These are phyloP conservation scores for Omphalotus guepiniiformis DNA, from an alignment of 768 basidiomycete species.

Conservation along the genomic window DNA sequence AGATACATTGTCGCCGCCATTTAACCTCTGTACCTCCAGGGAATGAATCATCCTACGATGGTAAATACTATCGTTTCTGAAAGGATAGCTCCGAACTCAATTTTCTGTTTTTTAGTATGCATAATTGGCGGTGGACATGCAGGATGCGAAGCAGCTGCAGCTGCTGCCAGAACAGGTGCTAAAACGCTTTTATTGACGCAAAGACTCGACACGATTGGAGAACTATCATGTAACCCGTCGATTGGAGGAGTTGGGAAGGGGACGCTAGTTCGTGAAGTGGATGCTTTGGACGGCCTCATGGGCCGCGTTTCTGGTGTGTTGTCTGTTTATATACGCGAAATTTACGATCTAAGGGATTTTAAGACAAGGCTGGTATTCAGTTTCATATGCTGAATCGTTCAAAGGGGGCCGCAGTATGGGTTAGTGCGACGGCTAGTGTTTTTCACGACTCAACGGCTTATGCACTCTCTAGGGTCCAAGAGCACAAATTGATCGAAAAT, in stretches of 20 bases:
- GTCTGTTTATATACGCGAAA: not conserved
- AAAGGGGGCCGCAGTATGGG: conserved; percentile 89
- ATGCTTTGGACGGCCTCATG: conserved; percentile 86
- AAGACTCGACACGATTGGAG: conserved; percentile 73
- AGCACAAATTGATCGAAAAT: conserved; percentile 81
- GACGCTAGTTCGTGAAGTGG: conserved; percentile 85
- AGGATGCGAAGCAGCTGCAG: conserved; percentile 91
- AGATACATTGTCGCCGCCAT: too few species aligned
- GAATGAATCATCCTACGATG: too few species aligned
- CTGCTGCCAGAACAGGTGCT: conserved; percentile 79
- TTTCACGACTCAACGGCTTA: not conserved
- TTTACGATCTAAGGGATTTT: not conserved
- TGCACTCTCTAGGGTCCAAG: conserved; percentile 66
- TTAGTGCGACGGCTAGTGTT: conserved; percentile 28
- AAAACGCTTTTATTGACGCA: conserved; percentile 80
- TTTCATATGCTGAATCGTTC: conserved; percentile 84
- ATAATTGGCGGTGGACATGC: conserved; percentile 93
- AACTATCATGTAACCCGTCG: conserved; percentile 87
- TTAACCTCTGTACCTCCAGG: too few species aligned
- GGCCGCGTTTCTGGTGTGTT: conserved; percentile 72
- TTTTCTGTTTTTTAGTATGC: conserved; percentile 47
- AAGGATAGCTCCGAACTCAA: too few species aligned
- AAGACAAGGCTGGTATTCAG: conserved; percentile 86
- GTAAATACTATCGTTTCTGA: conserved; percentile 6
- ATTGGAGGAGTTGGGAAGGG: conserved; percentile 93